Conservation (phyloP, 2,329 filamentous ascomycete genomes). For the Arachnomyces sp. region DNA sequence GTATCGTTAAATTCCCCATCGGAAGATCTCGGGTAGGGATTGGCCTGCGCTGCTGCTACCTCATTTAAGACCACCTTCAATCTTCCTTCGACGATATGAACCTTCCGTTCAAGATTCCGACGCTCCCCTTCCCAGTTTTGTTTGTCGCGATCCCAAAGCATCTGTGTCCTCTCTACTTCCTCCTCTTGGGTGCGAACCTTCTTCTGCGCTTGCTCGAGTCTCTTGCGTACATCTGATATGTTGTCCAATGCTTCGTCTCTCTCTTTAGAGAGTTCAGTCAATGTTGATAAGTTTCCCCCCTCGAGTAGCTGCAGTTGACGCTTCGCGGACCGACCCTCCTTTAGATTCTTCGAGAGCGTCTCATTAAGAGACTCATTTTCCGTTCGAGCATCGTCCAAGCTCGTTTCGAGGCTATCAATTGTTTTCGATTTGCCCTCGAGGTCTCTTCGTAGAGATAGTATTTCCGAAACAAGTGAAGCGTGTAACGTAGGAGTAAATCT, state of each 20-base stretch:
- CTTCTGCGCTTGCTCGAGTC: slow-evolving; percentile 71
- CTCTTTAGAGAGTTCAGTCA: slow-evolving; percentile 76
- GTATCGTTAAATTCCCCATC: slow-evolving; percentile 57
- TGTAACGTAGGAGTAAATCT: slow-evolving; percentile 93
- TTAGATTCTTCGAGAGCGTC: slow-evolving; percentile 55
- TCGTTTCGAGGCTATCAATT: slow-evolving; percentile 76
- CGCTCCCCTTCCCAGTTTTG: slow-evolving; percentile 78
- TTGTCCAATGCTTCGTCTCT: slow-evolving; percentile 74
- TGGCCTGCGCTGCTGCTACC: slow-evolving; percentile 46
- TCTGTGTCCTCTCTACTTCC: slow-evolving; percentile 68
- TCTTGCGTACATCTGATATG: slow-evolving; percentile 63
- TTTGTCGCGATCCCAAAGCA: slow-evolving; percentile 76
- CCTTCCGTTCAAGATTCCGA: slow-evolving; percentile 70
- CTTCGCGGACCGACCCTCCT: slow-evolving; percentile 73
- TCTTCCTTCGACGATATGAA: slow-evolving; percentile 84
- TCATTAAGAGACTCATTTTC: slow-evolving; percentile 67
- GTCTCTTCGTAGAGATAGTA: slow-evolving; percentile 76
- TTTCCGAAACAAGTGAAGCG: slow-evolving; percentile 90
- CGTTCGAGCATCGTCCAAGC: slow-evolving; percentile 60
- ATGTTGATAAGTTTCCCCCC: slow-evolving; percentile 75
- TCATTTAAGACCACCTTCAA: slow-evolving; percentile 80
- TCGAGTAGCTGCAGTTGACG: slow-evolving; percentile 81
- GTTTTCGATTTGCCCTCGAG: slow-evolving; percentile 81
- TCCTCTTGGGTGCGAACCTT: slow-evolving; percentile 74
- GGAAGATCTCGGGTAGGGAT: slow-evolving; percentile 23